Base-by-base conservation (phyloP, 78 protist species). In the Protostelium mycophagum region DNA sequence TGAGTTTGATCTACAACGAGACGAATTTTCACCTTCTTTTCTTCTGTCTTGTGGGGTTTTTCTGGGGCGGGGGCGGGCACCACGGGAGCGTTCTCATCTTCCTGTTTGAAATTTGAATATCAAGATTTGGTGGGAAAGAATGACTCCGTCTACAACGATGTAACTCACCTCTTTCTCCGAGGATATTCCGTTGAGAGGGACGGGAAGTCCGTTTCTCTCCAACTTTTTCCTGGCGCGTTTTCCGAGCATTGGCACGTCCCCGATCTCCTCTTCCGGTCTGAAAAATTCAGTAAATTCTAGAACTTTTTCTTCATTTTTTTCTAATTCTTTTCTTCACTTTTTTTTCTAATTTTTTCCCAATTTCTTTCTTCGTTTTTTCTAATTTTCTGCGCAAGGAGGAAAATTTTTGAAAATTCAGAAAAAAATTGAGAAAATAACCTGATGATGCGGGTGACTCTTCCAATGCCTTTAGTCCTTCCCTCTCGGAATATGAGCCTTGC, bases 401-500 rank as follows among this genome's bases (percentile, higher is more conserved):
- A n/a, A n/a, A n/a, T n/a, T n/a, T n/a, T n/a, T n/a, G n/a, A n/a
- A n/a, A n/a, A n/a, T n/a, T n/a, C n/a, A n/a, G n/a, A n/a, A n/a
- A n/a, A n/a, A n/a, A n/a, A n/a, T n/a, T n/a, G n/a, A n/a, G n/a
- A n/a, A n/a, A n/a, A n/a, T n/a, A n/a, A n/a, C 28, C 92, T 91
- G 35, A 63, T 34, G 28, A 91, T 28, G 29, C 34, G 34, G 0
- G 91, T 86, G 38, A 92, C 83, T 23, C 35, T 87, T 63, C 95
- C 95, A 86, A 90, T 93, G 31, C 95, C 94, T 35, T 91, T 94
- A 10, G 93, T 83, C 10, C 91, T 9, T 0, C 98, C 99, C 28
- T 98, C 99, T n/a, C 99, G 90, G 92, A 98, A 95, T 38, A 98
- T 90, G n/a, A 98, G 83, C 28, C 93, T 83, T 25, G 37, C 83